Conservation (phyloP, 176 grass and related monocot species). For the Phoenix roebelenii region DNA sequence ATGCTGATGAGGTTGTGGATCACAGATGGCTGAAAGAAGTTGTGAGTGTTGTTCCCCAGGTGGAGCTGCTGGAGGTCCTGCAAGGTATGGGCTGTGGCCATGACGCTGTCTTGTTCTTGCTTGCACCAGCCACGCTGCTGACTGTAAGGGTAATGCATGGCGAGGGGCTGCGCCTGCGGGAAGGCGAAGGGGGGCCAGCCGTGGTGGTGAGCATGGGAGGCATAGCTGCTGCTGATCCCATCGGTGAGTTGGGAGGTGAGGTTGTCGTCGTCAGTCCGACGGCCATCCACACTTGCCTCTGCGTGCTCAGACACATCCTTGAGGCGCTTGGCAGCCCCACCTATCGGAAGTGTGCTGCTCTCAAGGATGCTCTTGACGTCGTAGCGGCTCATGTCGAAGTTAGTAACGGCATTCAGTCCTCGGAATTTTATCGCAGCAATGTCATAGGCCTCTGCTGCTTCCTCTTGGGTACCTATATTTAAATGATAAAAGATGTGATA, state of each 20-base stretch:
- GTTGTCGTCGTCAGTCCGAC: conserved; percentile 20
- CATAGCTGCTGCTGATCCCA: conserved; percentile 16
- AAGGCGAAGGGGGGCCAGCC: conserved; percentile 62
- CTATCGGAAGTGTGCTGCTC: conserved; percentile 55
- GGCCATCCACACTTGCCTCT: conserved; percentile 20
- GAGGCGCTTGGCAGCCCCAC: conserved; percentile 55
- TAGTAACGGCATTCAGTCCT: conserved; percentile 68
- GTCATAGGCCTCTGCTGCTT: conserved; percentile 79
- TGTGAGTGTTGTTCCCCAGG: conserved; percentile 23
- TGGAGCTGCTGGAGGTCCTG: conserved; percentile 59
- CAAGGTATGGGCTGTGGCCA: conserved; percentile 52
- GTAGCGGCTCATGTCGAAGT: conserved; percentile 89
- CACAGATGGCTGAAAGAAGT: conserved; percentile 45
- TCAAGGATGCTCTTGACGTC: conserved; percentile 79
- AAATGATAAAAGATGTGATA: neutral
- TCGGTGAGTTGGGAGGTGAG: conserved; percentile 16
- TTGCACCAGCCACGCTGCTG: conserved; percentile 54
- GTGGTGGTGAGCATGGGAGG: conserved; percentile 17
- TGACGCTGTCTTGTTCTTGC: conserved; percentile 49
- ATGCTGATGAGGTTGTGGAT: conserved; percentile 31
- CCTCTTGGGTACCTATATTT: conserved; percentile 57
- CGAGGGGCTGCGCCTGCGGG: conserved; percentile 19
- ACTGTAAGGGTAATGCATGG: conserved; percentile 42
- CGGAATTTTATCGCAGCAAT: conserved; percentile 86
- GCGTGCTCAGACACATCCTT: conserved; percentile 35